Conservation (phyloP, 1,284 basidiomycete species). For the Cystobasidium sp. region DNA sequence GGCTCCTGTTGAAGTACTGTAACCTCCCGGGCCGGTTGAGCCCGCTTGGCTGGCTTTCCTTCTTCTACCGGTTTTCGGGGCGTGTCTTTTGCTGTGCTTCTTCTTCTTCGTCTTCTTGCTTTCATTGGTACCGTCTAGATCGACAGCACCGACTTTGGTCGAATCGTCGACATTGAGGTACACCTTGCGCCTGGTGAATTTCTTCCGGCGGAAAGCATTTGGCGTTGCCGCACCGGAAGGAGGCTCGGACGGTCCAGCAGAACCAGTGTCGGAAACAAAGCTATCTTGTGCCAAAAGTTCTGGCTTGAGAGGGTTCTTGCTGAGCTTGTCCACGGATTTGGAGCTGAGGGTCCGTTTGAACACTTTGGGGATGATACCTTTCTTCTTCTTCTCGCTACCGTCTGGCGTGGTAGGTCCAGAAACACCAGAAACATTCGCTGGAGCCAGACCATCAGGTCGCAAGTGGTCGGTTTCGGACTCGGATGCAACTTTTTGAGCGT, state of each 20-base stretch:
- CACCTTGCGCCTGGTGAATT: constrained; percentile 37
- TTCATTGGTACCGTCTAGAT: constrained; percentile 24
- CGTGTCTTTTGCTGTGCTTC: constrained; percentile 53
- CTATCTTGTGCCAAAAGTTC: constrained; percentile 5
- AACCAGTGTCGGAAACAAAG: constrained; percentile 26
- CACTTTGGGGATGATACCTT: constrained; percentile 17
- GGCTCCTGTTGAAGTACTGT: constrained; percentile 46
- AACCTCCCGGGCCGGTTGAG: constrained; percentile 28
- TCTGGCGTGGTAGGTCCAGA: constrained; percentile 28
- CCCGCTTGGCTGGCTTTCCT: constrained; percentile 23
- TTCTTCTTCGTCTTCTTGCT: constrained; percentile 50
- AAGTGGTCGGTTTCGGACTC: not conserved
- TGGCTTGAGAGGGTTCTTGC: not conserved
- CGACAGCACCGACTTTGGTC: constrained; percentile 45
- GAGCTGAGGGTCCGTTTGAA: constrained; percentile 34
- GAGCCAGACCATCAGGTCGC: not conserved
- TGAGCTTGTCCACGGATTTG: constrained; percentile 24
- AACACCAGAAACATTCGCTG: not conserved
- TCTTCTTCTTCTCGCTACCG: constrained; percentile 16
- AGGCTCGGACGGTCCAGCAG: constrained; percentile 19
- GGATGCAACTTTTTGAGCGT: not conserved
- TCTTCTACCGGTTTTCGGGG: constrained; percentile 44
- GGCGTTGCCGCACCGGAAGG: constrained; percentile 32
- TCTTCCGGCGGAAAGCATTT: constrained; percentile 30
- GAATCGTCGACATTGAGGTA: constrained; percentile 43